phyloP scores from a whole-genome alignment of 176 grass and related monocot species.

The Phragmites australis region DNA sequence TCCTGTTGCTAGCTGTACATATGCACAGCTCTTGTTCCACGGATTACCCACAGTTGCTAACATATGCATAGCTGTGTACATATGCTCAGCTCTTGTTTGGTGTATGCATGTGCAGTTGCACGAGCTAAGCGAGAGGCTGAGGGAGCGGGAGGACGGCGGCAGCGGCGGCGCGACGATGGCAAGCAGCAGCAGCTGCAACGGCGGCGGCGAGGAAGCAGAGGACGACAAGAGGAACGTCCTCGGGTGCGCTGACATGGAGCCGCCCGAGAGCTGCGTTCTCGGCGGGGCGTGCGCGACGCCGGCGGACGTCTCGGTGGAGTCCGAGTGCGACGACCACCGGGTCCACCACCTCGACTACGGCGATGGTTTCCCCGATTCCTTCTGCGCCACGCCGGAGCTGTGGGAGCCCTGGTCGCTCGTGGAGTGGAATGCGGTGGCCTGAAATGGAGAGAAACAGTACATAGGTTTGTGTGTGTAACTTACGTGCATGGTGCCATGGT shows the following conservation, averaged over 20 bases:
- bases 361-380: constrained; percentile 52
- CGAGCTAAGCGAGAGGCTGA: constrained; percentile 56
- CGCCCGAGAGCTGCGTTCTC: constrained; percentile 51
- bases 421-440: constrained; percentile 67
- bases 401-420: constrained; percentile 77
- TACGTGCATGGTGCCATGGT: constrained; percentile 31
- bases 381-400: constrained; percentile 61
- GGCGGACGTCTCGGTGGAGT: constrained; percentile 41
- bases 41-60: not conserved
- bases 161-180: not conserved
- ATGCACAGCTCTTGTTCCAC: accelerated
- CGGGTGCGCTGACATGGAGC: constrained; percentile 17
- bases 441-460: constrained; percentile 16
- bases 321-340: constrained; percentile 46
- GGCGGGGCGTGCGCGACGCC: constrained; percentile 38
- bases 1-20: not conserved
- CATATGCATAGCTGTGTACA: too few species aligned
- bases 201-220: not conserved
- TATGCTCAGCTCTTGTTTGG: not conserved
- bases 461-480: constrained; percentile 25
- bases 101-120: constrained; percentile 38
- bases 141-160: constrained; percentile 42
- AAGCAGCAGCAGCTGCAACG: constrained; percentile 51
- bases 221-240: constrained; percentile 44
- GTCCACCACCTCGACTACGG: constrained; percentile 42